Conservation (phyloP, 2,329 filamentous ascomycete genomes). For the Aspergillus piperis region DNA sequence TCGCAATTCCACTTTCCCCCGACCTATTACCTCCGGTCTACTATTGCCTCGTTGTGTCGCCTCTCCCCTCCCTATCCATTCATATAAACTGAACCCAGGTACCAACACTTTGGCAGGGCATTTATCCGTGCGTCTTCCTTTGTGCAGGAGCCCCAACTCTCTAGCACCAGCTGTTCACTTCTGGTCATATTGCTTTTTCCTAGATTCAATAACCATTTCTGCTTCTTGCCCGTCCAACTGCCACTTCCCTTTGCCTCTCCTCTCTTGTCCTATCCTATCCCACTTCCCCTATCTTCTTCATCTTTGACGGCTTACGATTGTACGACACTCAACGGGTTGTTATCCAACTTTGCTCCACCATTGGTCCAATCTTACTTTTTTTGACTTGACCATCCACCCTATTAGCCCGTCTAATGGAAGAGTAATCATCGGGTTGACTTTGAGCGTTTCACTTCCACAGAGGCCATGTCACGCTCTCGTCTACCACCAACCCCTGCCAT, state of each 20-base stretch:
- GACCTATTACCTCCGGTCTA: neutral
- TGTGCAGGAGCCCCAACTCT: neutral
- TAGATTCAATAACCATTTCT: neutral
- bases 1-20: neutral
- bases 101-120: neutral
- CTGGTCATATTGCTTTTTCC: neutral
- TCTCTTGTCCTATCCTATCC: neutral
- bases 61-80: neutral
- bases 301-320: neutral
- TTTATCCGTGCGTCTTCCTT: neutral
- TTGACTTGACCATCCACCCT: neutral
- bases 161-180: too few relatives aligned
- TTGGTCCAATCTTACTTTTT: constrained; percentile 4
- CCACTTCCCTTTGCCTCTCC: neutral
- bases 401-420: neutral
- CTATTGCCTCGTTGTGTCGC: neutral
- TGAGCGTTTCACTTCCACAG: neutral
- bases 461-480: constrained; percentile 35
- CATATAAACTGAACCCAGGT: neutral
- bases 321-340: constrained; percentile 13
- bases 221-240: neutral
- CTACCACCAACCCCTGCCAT: constrained; percentile 42
- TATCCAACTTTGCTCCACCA: constrained; percentile 5
- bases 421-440: neutral
- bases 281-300: neutral